Evolutionary conservation across 331 rosid genomes (phyloP).

Genomic region (Acacia concinna): DNA sequence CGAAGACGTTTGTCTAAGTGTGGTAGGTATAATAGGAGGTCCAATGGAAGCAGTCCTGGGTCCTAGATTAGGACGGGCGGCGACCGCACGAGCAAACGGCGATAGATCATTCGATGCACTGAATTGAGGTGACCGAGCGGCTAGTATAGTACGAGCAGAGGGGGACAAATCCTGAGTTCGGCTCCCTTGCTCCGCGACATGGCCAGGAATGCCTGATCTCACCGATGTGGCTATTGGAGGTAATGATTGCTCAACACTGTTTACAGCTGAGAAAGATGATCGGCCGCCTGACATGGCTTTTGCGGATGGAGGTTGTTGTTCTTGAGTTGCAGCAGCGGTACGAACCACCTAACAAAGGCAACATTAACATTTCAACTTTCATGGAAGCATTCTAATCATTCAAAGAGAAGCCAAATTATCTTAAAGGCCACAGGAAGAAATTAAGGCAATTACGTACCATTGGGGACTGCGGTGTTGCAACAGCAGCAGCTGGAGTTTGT

Average conservation of each 20-base stretch:
- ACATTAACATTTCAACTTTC: conserved; percentile 28
- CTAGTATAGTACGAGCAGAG: conserved; percentile 44
- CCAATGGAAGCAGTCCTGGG: conserved; percentile 63
- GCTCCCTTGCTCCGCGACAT: conserved; percentile 40
- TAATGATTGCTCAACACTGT: conserved; percentile 42
- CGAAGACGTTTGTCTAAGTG: conserved; percentile 63
- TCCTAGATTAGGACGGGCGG: conserved; percentile 50
- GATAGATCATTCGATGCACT: conserved; percentile 44
- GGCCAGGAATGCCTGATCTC: conserved; percentile 40
- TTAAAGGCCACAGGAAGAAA: not conserved
- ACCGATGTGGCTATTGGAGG: not conserved
- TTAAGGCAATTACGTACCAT: conserved; percentile 28
- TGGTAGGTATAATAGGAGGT: conserved; percentile 68
- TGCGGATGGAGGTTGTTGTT: conserved; percentile 41
- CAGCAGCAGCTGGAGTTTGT: conserved; percentile 8
- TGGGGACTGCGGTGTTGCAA: conserved; percentile 36
- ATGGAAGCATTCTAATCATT: not conserved
- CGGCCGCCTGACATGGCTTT: conserved; percentile 37
- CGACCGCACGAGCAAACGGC: conserved; percentile 54
- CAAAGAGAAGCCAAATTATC: not conserved
- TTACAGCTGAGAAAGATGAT: conserved; percentile 27
- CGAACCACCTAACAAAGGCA: conserved; percentile 50
- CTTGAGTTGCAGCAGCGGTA: conserved; percentile 39
- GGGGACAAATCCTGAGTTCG: conserved; percentile 55
- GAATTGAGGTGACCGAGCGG: conserved; percentile 44